These are phyloP conservation scores for Lentinula guzmanii DNA, from an alignment of 768 basidiomycete genomes.

Conservation along the genomic window DNA sequence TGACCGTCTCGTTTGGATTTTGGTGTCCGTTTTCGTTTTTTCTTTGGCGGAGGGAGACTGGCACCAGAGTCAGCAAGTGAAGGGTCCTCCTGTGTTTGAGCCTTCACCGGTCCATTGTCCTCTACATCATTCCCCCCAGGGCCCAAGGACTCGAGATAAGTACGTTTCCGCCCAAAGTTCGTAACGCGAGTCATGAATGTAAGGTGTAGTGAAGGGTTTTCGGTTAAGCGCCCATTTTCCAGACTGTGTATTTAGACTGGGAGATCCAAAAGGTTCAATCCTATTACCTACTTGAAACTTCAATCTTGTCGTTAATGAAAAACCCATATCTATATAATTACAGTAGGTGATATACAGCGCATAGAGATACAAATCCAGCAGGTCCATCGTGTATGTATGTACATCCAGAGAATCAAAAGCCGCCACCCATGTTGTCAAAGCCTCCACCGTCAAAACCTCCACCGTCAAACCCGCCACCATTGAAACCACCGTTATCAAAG, in stretches of 20 bases:
- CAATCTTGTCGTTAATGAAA: no score
- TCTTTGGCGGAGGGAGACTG: slow-evolving; percentile 32
- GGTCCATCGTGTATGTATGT: slow-evolving; percentile 28
- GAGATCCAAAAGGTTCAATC: no score
- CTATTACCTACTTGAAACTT: no score
- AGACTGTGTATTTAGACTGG: no score
- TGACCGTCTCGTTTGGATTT: slow-evolving; percentile 37
- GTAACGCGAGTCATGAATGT: slow-evolving; percentile 68
- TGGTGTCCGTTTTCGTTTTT: slow-evolving; percentile 55
- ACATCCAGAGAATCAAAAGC: slow-evolving; percentile 1
- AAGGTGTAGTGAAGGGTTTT: not conserved
- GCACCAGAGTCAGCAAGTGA: slow-evolving; percentile 1
- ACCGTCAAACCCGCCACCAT: slow-evolving; percentile 26
- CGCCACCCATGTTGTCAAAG: slow-evolving; percentile 16
- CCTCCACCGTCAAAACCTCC: slow-evolving; percentile 20
- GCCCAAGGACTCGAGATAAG: slow-evolving; percentile 59
- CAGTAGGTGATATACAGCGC: not conserved
- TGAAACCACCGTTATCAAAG: slow-evolving; percentile 20
- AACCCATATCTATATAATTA: no score
- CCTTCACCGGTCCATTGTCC: slow-evolving; percentile 9
- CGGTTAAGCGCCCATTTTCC: slow-evolving; percentile 31
- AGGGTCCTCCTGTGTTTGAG: not conserved
- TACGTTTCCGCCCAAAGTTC: slow-evolving; percentile 68
- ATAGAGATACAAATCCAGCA: no score
- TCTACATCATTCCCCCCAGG: slow-evolving; percentile 11